Conservation (phyloP, 306 rosid genomes). For the Sechiopsis laciniata region DNA sequence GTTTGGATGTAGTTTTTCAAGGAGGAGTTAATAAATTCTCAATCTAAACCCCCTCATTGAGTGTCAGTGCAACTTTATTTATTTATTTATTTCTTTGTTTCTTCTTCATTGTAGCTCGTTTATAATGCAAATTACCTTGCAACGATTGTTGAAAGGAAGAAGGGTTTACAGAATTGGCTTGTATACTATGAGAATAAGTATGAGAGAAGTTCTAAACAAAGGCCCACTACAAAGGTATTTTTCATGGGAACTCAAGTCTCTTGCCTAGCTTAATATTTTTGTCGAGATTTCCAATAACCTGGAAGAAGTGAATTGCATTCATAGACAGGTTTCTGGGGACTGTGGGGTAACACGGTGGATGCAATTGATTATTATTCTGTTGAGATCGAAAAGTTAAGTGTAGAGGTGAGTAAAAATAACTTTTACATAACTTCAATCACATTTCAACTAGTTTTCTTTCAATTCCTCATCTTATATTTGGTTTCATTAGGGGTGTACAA, state of each 20-base stretch:
- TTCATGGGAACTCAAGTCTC: conserved; percentile 23
- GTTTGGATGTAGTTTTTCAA: too few relatives aligned
- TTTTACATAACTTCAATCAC: background rate
- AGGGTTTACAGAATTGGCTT: conserved; percentile 50
- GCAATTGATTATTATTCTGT: conserved; percentile 57
- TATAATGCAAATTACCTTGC: conserved; percentile 74
- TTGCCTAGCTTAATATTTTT: conserved; percentile 16
- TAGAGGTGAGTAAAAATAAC: conserved; percentile 45
- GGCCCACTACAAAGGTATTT: conserved; percentile 76
- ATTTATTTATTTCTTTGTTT: background rate
- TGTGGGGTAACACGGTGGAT: conserved; percentile 54
- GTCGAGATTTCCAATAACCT: conserved; percentile 32
- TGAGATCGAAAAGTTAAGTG: conserved; percentile 37
- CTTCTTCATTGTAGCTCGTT: conserved; percentile 50
- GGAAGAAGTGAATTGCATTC: conserved; percentile 29
- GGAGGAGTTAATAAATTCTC: too few relatives aligned
- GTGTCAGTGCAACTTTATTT: background rate
- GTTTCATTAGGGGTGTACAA: too few relatives aligned
- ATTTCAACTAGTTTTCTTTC: conserved; percentile 7
- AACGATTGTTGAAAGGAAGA: conserved; percentile 53
- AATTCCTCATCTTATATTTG: background rate
- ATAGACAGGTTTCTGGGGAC: conserved; percentile 80
- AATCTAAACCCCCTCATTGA: too few relatives aligned
- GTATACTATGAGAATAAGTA: conserved; percentile 68
- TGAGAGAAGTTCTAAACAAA: conserved; percentile 50